phyloP scores from a whole-genome alignment of 176 grass and related monocot species.

The Melocanna baccifera region DNA sequence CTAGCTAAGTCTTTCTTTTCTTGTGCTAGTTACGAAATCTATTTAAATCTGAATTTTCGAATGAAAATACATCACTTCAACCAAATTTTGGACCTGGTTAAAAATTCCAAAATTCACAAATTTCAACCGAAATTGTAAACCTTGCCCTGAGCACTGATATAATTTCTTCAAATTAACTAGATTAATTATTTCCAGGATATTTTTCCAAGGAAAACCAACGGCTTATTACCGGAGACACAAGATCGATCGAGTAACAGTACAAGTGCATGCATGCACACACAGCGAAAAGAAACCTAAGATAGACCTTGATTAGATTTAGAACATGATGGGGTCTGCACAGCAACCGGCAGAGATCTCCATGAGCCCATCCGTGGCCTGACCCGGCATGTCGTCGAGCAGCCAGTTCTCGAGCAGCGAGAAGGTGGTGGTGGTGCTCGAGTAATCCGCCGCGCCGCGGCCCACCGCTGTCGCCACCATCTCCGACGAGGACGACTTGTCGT shows the following conservation, averaged over 20 bases:
- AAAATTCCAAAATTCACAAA: too few species aligned
- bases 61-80: too few species aligned
- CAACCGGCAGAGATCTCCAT: slow-evolving; percentile 37
- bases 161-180: slow-evolving; percentile 12
- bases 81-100: too few species aligned
- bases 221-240: slow-evolving; percentile 44
- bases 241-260: slow-evolving; percentile 23
- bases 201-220: slow-evolving; percentile 31
- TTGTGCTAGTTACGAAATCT: too few species aligned
- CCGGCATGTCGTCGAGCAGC: slow-evolving; percentile 50
- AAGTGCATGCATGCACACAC: background rate
- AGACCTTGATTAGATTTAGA: slow-evolving; percentile 28
- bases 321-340: slow-evolving; percentile 56
- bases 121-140: too few species aligned
- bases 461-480: background rate
- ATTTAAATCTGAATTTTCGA: too few species aligned
- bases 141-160: background rate
- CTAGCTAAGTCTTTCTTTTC: too few species aligned
- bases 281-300: background rate
- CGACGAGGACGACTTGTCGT: background rate
- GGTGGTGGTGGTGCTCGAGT: background rate
- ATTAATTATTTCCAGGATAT: slow-evolving; percentile 19
- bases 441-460: background rate
- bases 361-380: slow-evolving; percentile 44
- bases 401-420: slow-evolving; percentile 57